Base-by-base conservation (phyloP, 805 yeast genomes). In the Myxozyma lipomycoides region DNA sequence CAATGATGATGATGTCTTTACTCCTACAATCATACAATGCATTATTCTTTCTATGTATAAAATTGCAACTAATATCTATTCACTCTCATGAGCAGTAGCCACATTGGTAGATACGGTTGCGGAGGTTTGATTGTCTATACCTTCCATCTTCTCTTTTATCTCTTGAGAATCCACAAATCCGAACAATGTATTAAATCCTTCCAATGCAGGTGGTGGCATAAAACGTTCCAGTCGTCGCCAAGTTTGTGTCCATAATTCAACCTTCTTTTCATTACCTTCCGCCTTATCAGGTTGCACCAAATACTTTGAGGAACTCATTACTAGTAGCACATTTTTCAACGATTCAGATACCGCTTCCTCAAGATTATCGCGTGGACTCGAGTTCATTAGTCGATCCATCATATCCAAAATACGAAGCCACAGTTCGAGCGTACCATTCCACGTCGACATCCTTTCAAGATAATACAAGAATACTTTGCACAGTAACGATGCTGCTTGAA, bases 401-500 rank as follows among this genome's bases (percentile, higher is more conserved):
- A 68, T 64, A 21, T 67, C 70, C 47, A 72, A 60, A 30, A 68
- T 62, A 30, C 61, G 51, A 26, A 63, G 51, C 76, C 76, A 73
- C 26, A 67, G 51, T 12, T 62, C 64, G 15, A 66, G 58, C 45
- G 62, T 57, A 23, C 65, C 64, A 5, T 55, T 56, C 46, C 62
- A 43, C 47, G 61, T 45, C 45, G 64, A 43, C 46, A 60, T n/a
- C 50, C 55, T 52, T 59, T 67, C 68, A 38, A 75, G 71, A 55
- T 77, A 76, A 40, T 74, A 78, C 38, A 81, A 55, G 58, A 78
- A 81, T n/a, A 77, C 73, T 62, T 84, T 85, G 49, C 95, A 81
- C 9, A 84, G 73, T 43, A 86, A 67, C 10, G 79, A 73, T 48
- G 93, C 73, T 1, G 85, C 80, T 52, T 83, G 88, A 45, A 76